A percentile compares a stretch with the other conserved stretches of the same genome.
These are phyloP conservation scores for Lumnitzera racemosa DNA, from an alignment of 345 rosid species.

Conservation along the genomic window DNA sequence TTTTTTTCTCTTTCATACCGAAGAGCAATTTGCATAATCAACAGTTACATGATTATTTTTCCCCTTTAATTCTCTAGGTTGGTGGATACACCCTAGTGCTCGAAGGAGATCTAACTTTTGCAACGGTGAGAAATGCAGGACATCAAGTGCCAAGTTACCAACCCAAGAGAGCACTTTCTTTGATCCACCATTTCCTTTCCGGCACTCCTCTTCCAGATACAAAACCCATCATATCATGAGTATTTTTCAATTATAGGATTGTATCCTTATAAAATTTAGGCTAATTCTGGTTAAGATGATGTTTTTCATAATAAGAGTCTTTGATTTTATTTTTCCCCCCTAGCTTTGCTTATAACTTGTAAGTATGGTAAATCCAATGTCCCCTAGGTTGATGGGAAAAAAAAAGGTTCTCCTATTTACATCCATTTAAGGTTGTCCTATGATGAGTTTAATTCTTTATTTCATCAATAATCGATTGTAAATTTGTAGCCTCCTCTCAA, in stretches of 20 bases:
- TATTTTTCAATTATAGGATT: neutral
- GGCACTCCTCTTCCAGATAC: constrained; percentile 64
- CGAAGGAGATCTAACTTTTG: constrained; percentile 58
- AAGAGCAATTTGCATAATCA: neutral
- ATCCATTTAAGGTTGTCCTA: too few relatives aligned
- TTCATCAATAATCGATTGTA: too few relatives aligned
- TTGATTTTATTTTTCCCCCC: too few relatives aligned
- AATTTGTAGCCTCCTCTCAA: too few relatives aligned
- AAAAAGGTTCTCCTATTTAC: too few relatives aligned
- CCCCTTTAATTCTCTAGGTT: constrained; percentile 21
- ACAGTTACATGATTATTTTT: neutral
- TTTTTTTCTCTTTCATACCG: neutral
- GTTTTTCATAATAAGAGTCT: too few relatives aligned
- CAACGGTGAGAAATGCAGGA: constrained; percentile 85
- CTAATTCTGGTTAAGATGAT: too few relatives aligned
- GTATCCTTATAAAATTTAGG: too few relatives aligned
- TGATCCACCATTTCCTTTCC: constrained; percentile 52
- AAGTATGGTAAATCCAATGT: too few relatives aligned
- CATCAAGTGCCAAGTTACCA: constrained; percentile 88
- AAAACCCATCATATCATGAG: constrained; percentile 7
- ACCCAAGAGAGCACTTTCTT: constrained; percentile 68
- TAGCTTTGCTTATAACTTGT: too few relatives aligned
- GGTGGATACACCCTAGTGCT: constrained; percentile 79
- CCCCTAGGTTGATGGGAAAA: too few relatives aligned
- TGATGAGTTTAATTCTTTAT: too few relatives aligned